Percentiles rank a stretch among this genome's conserved stretches.
Evolutionary conservation across 176 grass and related monocot species (phyloP).

Genomic region (Triticum monococcum): DNA sequence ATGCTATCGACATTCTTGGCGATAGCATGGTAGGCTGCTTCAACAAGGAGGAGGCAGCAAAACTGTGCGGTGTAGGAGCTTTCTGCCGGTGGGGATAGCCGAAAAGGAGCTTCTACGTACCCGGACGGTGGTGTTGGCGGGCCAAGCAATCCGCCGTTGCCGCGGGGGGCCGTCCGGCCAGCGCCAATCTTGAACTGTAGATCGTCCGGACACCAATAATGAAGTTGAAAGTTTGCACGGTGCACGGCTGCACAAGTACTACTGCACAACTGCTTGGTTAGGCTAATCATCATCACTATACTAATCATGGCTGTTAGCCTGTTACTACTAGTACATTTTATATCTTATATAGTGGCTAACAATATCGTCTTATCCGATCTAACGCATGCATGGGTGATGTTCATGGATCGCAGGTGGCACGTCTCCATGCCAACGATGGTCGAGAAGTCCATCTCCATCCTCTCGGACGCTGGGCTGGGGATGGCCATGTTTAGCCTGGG

Average conservation of each 20-base stretch:
- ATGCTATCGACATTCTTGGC: too few species aligned
- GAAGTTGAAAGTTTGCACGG: slow-evolving; percentile 16
- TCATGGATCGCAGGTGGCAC: slow-evolving; percentile 64
- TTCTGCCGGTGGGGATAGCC: slow-evolving; percentile 19
- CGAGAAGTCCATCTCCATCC: slow-evolving; percentile 89
- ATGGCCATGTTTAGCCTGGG: slow-evolving; percentile 99
- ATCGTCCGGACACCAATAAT: not conserved
- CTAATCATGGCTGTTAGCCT: not conserved
- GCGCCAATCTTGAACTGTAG: slow-evolving; percentile 24
- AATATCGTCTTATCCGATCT: not conserved
- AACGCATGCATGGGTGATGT: not conserved
- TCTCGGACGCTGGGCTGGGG: slow-evolving; percentile 93
- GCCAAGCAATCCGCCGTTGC: not conserved
- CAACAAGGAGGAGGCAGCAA: not conserved
- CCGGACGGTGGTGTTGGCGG: slow-evolving; percentile 20
- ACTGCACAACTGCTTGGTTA: not conserved
- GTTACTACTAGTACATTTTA: not conserved
- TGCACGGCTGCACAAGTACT: not conserved
- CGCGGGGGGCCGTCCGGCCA: not conserved
- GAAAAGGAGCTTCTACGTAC: slow-evolving; percentile 30
- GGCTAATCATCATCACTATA: slow-evolving; percentile 6
- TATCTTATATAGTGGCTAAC: not conserved
- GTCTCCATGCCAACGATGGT: slow-evolving; percentile 77
- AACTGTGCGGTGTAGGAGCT: not conserved
- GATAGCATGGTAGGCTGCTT: not conserved